Evolutionary conservation across 805 yeast species (phyloP), one percentile per base, ranked within the genome.

Genomic region (Candida glaebosa): DNA sequence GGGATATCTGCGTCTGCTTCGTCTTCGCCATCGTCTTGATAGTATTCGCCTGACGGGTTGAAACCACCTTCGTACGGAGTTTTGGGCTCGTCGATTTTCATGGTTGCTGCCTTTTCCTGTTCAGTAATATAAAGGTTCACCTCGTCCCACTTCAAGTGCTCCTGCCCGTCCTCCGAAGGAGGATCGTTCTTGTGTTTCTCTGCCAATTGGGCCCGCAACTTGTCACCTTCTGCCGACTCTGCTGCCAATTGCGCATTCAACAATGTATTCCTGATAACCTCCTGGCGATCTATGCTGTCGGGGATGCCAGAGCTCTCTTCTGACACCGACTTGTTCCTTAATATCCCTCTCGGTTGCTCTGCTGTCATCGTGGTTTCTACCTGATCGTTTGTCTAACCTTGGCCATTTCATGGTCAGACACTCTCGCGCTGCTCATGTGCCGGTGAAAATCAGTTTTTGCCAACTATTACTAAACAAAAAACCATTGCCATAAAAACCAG

Each of bases 61-160:
- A 87, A 84, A 1, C 96, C 95, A 8, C 93, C 95, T 57, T 87
- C 95, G 54, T 84, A 90, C 4, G 97, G 97, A 1, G 97, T 90
- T 69, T 90, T 90, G 17, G 97, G 97, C 60, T 90, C 97, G 56
- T 87, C 95, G 34, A 90, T 87, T 52, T 82, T 81, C 88, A 83
- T 82, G 20, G 87, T 82, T 17, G 88, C 77, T 8, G 74, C 62
- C 60, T 79, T 79, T 51, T 84, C 87, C 57, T 79, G 85, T 56
- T 89, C 95, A 3, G 87, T 75, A 39, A 75, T 77, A 39, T 74
- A 77, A 40, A 90, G 61, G 54, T 90, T 90, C 46, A 81, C 69
- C 50, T 86, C 90, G 57, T 90, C 95, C 96, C 96, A 90, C 56
- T 81, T 75, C 50, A 88, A 70, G 49, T 77, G 83, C 2, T 59